phyloP scores from a whole-genome alignment of 129 eudicot genomes.

The Sambucus nigra region DNA sequence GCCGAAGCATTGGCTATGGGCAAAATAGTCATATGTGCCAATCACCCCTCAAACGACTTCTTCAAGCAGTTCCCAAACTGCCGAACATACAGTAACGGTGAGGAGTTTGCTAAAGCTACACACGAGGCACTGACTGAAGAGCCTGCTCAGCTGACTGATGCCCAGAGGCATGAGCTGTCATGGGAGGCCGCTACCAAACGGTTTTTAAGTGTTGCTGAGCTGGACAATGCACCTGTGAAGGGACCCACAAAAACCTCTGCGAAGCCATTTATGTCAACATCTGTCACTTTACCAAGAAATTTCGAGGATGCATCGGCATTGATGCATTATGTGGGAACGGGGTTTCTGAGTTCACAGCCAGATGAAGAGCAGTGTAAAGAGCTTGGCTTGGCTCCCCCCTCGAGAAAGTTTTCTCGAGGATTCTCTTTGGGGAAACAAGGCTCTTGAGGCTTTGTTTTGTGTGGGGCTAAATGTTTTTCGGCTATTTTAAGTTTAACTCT shows the following conservation, averaged over 20 bases:
- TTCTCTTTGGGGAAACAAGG: conserved; percentile 25
- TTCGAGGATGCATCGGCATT: conserved; percentile 85
- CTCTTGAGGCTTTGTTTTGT: no score
- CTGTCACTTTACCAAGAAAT: conserved; percentile 41
- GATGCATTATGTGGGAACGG: conserved; percentile 63
- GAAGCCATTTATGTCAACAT: conserved; percentile 46
- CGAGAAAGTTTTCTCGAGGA: conserved; percentile 17
- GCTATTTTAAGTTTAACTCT: no score
- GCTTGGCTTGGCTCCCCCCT: conserved; percentile 41
- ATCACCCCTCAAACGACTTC: conserved; percentile 85
- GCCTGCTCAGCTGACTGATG: conserved; percentile 61
- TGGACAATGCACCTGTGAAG: conserved; percentile 33
- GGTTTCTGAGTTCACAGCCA: conserved; percentile 48
- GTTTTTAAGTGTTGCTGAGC: conserved; percentile 53
- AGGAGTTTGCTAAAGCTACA: conserved; percentile 65
- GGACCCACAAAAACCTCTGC: conserved; percentile 24
- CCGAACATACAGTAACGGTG: conserved; percentile 53
- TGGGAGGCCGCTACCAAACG: conserved; percentile 96
- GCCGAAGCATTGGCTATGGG: conserved; percentile 99
- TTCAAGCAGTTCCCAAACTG: conserved; percentile 93
- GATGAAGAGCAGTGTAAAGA: conserved; percentile 62
- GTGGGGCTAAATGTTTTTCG: no score
- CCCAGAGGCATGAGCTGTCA: conserved; percentile 71
- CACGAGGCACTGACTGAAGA: conserved; percentile 48
- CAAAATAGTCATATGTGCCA: conserved; percentile 85